Conservation (phyloP, 164 flowering plant genomes). For the Litsea cubeba region DNA sequence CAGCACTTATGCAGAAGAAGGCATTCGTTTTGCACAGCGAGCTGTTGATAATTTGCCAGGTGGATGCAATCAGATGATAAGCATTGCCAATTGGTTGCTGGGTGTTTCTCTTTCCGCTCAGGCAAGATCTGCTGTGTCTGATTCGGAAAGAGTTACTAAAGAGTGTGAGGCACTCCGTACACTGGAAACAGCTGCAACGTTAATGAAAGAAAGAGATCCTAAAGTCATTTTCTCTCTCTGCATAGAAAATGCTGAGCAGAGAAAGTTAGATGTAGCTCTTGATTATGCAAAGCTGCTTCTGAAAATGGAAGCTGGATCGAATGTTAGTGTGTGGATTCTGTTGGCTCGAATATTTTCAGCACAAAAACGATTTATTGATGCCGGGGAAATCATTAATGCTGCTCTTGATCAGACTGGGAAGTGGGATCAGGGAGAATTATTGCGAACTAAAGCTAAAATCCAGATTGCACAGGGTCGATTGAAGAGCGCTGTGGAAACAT, state of each 20-base stretch:
- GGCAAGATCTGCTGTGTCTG: slow-evolving; percentile 48
- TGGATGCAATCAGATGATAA: slow-evolving; percentile 35
- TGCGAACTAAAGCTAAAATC: slow-evolving; percentile 74
- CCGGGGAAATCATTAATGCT: slow-evolving; percentile 64
- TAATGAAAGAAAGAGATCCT: slow-evolving; percentile 40
- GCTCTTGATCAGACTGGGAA: slow-evolving; percentile 79
- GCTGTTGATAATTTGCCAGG: slow-evolving; percentile 29
- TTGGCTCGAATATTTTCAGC: slow-evolving; percentile 83
- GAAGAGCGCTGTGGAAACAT: slow-evolving; percentile 65
- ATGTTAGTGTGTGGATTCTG: slow-evolving; percentile 50
- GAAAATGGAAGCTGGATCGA: slow-evolving; percentile 57
- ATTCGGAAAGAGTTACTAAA: slow-evolving; percentile 37
- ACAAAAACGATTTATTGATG: slow-evolving; percentile 64
- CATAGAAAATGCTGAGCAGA: slow-evolving; percentile 78
- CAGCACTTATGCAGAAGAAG: slow-evolving; percentile 45
- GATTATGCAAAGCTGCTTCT: slow-evolving; percentile 62
- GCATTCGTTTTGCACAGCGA: slow-evolving; percentile 39
- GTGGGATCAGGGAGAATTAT: slow-evolving; percentile 76
- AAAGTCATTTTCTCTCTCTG: slow-evolving; percentile 50
- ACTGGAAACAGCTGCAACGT: slow-evolving; percentile 46
- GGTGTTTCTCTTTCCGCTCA: slow-evolving; percentile 54
- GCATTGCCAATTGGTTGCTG: slow-evolving; percentile 49
- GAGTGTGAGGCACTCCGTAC: slow-evolving; percentile 60
- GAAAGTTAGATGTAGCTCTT: slow-evolving; percentile 75
- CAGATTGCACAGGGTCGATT: slow-evolving; percentile 66